Percentiles rank a stretch among this genome's conserved stretches.
phyloP scores from a whole-genome alignment of 106 monocot genomes.

The Dendrobium huoshanense region DNA sequence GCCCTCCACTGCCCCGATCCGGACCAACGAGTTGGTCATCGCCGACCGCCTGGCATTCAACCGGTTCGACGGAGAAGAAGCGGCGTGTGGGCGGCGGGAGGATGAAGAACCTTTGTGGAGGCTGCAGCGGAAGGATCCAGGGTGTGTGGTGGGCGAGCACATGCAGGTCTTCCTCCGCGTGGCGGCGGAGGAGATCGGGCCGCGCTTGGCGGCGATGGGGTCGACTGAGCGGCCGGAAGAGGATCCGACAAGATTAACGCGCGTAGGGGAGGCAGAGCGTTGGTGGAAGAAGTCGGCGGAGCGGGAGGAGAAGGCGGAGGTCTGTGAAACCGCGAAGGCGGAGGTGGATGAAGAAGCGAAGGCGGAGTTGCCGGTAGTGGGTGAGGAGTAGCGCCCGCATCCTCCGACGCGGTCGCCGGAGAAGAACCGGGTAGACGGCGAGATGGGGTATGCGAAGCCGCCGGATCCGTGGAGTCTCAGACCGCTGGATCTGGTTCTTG shows the following conservation, averaged over 20 bases:
- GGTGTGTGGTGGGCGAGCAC: conserved; percentile 69
- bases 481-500: conserved; percentile 22
- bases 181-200: conserved; percentile 7
- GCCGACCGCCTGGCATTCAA: conserved; percentile 39
- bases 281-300: conserved; percentile 10
- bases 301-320: conserved; percentile 3
- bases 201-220: conserved; percentile 12
- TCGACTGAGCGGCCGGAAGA: conserved; percentile 20
- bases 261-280: conserved; percentile 37
- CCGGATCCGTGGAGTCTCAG: conserved; percentile 1
- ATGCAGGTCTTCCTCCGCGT: conserved; percentile 43
- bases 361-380: background rate
- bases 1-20: conserved; percentile 56
- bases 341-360: conserved; percentile 7
- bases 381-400: background rate
- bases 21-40: conserved; percentile 54
- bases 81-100: conserved; percentile 20
- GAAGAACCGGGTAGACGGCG: conserved; percentile 11
- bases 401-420: conserved; percentile 1
- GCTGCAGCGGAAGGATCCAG: conserved; percentile 57
- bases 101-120: conserved; percentile 45
- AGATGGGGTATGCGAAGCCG: conserved; percentile 13
- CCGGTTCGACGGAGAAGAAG: conserved; percentile 22
- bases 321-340: background rate
- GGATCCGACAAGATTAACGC: conserved; percentile 31